Percentiles rank a stretch among this genome's conserved stretches.
phyloP scores from a whole-genome alignment of 495 filamentous ascomycete species.

The Schizothecium vesticola region DNA sequence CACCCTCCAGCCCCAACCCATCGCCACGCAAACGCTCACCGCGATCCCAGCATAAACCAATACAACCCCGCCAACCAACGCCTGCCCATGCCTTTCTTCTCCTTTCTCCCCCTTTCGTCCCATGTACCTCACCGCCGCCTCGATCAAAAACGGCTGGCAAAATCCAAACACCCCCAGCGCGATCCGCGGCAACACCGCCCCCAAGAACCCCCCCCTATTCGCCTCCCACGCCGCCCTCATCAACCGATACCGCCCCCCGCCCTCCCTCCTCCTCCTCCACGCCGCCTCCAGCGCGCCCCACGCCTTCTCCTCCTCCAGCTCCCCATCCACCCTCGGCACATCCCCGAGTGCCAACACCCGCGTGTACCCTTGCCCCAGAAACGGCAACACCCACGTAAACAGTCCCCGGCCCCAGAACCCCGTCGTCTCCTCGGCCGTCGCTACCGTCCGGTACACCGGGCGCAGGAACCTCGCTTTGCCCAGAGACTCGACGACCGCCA shows the following conservation, averaged over 20 bases:
- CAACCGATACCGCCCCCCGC: not conserved
- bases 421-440: constrained; percentile 21
- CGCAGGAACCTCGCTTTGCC: constrained; percentile 22
- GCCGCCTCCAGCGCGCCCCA: constrained; percentile 1
- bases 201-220: constrained; percentile 6
- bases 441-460: constrained; percentile 12
- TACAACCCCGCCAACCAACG: constrained; percentile 50
- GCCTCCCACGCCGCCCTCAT: constrained; percentile 3
- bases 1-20: not conserved
- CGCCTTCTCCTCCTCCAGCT: constrained; percentile 8
- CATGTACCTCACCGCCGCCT: not conserved
- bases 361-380: constrained; percentile 26
- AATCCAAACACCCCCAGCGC: not conserved
- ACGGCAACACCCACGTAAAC: constrained; percentile 32
- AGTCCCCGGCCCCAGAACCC: constrained; percentile 32
- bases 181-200: constrained; percentile 5
- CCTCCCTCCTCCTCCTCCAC: not conserved
- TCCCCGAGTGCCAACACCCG: constrained; percentile 25
- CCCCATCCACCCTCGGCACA: constrained; percentile 23
- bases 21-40: constrained; percentile 16
- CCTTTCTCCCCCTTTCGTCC: not conserved
- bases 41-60: constrained; percentile 54
- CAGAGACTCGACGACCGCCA: constrained; percentile 25
- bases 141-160: constrained; percentile 10
- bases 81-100: constrained; percentile 34